A percentile compares a stretch with the other conserved stretches of the same genome.
Conservation (phyloP, 306 rosid species). For the Calophaca sinica region DNA sequence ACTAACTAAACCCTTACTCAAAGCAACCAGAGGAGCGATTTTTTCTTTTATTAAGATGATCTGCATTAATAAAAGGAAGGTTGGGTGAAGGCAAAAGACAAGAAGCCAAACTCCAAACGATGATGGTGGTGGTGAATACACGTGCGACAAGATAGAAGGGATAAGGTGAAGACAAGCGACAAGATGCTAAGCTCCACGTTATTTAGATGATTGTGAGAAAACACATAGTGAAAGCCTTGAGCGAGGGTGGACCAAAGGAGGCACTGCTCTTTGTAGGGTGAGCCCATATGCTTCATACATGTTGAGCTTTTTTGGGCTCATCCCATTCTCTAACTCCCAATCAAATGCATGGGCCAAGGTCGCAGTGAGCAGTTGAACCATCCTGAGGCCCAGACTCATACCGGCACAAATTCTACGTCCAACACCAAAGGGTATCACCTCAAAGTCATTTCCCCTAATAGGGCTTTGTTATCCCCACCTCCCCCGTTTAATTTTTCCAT, state of each 20-base stretch:
- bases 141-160: too few relatives aligned
- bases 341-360: conserved; percentile 66
- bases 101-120: too few relatives aligned
- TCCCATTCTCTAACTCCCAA: conserved; percentile 65
- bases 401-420: conserved; percentile 87
- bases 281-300: conserved; percentile 88
- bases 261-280: conserved; percentile 68
- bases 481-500: too few relatives aligned
- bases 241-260: conserved; percentile 57
- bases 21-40: too few relatives aligned
- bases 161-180: too few relatives aligned
- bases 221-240: conserved; percentile 55
- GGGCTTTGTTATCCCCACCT: too few relatives aligned
- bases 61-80: too few relatives aligned
- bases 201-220: conserved; percentile 36
- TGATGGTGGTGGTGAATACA: too few relatives aligned
- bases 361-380: conserved; percentile 64
- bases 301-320: conserved; percentile 52
- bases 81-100: too few relatives aligned
- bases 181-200: too few relatives aligned
- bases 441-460: conserved; percentile 74
- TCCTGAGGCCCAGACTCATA: conserved; percentile 65
- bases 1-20: too few relatives aligned
- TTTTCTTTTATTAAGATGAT: too few relatives aligned
- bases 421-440: conserved; percentile 80